These are phyloP conservation scores for Ophiognomonia clavigignenti-juglandacearum DNA, from an alignment of 2,329 filamentous ascomycete species.

Conservation along the genomic window DNA sequence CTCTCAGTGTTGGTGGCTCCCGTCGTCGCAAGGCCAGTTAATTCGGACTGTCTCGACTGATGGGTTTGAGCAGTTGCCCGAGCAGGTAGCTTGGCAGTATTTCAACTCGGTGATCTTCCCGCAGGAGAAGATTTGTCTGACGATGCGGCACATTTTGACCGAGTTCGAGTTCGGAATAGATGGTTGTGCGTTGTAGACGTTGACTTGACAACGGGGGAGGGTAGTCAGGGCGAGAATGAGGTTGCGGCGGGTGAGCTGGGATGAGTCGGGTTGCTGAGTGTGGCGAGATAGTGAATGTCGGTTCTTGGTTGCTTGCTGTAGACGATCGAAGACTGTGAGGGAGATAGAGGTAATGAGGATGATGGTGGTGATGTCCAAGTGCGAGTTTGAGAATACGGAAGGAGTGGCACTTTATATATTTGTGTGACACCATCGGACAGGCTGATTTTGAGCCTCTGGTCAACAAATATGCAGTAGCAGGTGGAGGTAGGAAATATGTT, in stretches of 20 bases:
- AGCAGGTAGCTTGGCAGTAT: not conserved
- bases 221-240: not conserved
- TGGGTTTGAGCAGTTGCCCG: not conserved
- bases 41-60: not conserved
- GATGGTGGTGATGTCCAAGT: conserved; percentile 12
- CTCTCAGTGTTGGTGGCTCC: not conserved
- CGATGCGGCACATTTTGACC: conserved; percentile 11
- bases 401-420: conserved; percentile 12
- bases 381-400: conserved; percentile 2
- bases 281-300: not conserved
- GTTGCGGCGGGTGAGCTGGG: not conserved
- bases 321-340: not conserved
- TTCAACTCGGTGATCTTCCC: not conserved
- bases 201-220: conserved; percentile 2
- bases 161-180: too few relatives aligned
- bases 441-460: conserved; percentile 12
- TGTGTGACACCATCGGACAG: conserved; percentile 7
- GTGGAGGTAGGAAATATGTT: conserved; percentile 11
- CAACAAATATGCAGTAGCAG: conserved; percentile 11
- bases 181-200: too few relatives aligned
- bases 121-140: conserved; percentile 5
- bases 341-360: conserved; percentile 2
- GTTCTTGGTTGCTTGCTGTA: not conserved
- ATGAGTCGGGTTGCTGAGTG: not conserved
- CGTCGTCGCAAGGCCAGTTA: not conserved